phyloP scores from a whole-genome alignment of 75 land plant species.

The Pinus tabuliformis region DNA sequence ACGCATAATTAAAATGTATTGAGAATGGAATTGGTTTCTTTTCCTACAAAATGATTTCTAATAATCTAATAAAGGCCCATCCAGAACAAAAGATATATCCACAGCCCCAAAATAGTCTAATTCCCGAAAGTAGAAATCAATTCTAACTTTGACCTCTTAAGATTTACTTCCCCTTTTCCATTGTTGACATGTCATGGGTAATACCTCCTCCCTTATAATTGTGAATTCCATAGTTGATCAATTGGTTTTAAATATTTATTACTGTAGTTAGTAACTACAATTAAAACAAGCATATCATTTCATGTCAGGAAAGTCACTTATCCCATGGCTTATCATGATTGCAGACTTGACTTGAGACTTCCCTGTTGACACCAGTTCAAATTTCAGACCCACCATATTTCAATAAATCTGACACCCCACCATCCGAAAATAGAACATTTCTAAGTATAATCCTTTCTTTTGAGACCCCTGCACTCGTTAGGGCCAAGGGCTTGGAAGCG shows the following conservation, averaged over 20 bases:
- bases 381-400: neutral
- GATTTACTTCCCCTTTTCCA: slow-evolving; percentile 14
- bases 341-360: no score
- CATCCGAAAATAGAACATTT: slow-evolving; percentile 10
- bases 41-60: slow-evolving; percentile 33
- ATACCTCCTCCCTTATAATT: slow-evolving; percentile 12
- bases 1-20: slow-evolving; percentile 90
- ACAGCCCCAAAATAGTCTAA: slow-evolving; percentile 47
- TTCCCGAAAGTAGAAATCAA: slow-evolving; percentile 32
- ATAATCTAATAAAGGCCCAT: slow-evolving; percentile 45
- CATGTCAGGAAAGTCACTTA: neutral
- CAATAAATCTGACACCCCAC: slow-evolving; percentile 6
- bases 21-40: slow-evolving; percentile 53
- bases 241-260: neutral
- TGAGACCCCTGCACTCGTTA: slow-evolving; percentile 18
- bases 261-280: neutral
- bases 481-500: neutral
- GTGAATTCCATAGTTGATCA: neutral
- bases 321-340: no score
- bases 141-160: neutral
- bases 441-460: slow-evolving; percentile 56
- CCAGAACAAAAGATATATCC: slow-evolving; percentile 55
- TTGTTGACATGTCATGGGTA: slow-evolving; percentile 59
- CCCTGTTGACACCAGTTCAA: neutral
- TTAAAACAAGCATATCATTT: neutral